Percentiles rank a stretch among this genome's conserved stretches.
Conservation (phyloP, 2,329 filamentous ascomycete species). For the Venturia carpophila region DNA sequence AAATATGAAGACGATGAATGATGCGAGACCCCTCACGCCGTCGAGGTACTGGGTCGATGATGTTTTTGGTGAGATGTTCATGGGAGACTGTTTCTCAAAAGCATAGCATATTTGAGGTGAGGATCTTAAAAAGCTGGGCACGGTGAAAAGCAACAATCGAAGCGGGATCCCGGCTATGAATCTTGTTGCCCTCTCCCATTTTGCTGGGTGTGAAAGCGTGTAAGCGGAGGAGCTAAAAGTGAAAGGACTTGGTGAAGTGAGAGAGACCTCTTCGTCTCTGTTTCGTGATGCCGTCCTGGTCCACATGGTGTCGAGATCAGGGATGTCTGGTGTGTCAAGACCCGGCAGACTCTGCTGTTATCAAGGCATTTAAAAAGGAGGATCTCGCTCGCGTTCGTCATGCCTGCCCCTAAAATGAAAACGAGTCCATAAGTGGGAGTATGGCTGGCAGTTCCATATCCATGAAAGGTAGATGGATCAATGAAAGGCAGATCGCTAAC, state of each 20-base stretch:
- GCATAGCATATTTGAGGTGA: background rate
- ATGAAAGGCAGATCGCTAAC: background rate
- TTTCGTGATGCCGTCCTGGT: background rate
- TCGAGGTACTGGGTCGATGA: slow-evolving; percentile 48
- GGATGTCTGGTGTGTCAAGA: background rate
- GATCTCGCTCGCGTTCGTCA: background rate
- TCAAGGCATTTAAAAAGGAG: background rate
- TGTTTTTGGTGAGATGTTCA: background rate
- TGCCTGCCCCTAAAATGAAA: background rate
- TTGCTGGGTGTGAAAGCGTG: background rate
- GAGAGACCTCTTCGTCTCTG: background rate
- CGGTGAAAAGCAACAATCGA: background rate
- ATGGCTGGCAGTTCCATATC: background rate
- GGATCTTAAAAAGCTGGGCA: slow-evolving; percentile 3
- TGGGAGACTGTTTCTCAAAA: slow-evolving; percentile 1
- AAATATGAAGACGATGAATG: slow-evolving; percentile 50
- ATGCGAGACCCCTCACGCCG: slow-evolving; percentile 50
- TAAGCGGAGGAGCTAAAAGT: no score
- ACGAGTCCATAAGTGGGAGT: background rate
- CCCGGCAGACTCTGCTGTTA: background rate
- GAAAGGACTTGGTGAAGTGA: background rate
- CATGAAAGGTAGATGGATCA: background rate
- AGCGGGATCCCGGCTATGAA: background rate
- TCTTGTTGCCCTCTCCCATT: background rate
- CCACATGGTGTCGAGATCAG: background rate